Percentiles rank a stretch among this genome's conserved stretches.
Evolutionary conservation across 768 basidiomycete genomes (phyloP).

Genomic region (Tylopilus sp.): DNA sequence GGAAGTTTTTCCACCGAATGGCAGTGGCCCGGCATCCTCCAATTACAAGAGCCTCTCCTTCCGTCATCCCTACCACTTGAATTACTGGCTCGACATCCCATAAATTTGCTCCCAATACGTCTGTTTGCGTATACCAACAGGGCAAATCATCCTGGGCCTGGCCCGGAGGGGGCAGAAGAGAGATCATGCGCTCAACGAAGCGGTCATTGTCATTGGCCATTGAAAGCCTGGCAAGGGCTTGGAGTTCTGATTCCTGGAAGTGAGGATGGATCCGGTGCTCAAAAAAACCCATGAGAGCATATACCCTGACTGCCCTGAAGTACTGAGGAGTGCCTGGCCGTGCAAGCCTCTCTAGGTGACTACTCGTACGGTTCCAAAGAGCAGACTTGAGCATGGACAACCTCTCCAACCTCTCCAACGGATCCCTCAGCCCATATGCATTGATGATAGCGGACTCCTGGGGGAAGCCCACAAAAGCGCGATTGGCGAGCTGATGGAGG

Average conservation of each 20-base stretch:
- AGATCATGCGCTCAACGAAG: slow-evolving; percentile 22
- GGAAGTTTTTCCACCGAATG: slow-evolving; percentile 26
- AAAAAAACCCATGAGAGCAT: no score
- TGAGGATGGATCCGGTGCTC: no score
- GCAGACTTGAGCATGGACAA: no score
- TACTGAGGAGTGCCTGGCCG: no score
- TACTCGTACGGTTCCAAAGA: slow-evolving; percentile 16
- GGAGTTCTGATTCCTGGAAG: slow-evolving; percentile 22
- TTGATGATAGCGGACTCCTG: no score
- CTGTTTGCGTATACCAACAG: slow-evolving; percentile 10
- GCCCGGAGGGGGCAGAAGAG: slow-evolving; percentile 5
- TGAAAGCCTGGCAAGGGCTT: no score
- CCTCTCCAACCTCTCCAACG: no score
- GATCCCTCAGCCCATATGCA: no score
- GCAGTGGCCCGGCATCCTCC: slow-evolving; percentile 22
- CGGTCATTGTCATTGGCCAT: slow-evolving; percentile 24
- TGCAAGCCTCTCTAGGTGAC: background rate
- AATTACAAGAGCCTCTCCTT: slow-evolving; percentile 13
- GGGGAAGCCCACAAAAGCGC: no score
- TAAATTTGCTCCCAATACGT: slow-evolving; percentile 13
- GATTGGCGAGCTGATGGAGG: no score
- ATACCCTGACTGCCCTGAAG: slow-evolving; percentile 19
- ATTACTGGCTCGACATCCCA: slow-evolving; percentile 26
- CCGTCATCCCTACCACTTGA: slow-evolving; percentile 20
- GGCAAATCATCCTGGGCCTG: background rate